Conservation (phyloP, 2,329 filamentous ascomycete genomes). For the Pseudopithomyces chartarum region DNA sequence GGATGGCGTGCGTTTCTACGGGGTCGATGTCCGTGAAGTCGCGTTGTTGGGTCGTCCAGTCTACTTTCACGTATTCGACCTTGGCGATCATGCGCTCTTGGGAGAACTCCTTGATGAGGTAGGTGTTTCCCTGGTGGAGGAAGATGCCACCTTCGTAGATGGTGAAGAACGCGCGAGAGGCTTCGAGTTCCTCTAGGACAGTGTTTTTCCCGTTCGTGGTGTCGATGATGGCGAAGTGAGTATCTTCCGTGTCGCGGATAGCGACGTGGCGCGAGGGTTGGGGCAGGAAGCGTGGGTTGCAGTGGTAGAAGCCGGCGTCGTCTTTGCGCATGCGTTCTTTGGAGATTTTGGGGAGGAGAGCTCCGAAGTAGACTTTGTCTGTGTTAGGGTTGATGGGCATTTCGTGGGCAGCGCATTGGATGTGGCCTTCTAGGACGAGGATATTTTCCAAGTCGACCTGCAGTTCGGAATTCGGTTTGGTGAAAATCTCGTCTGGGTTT, state of each 20-base stretch:
- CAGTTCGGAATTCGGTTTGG: slow-evolving; percentile 83
- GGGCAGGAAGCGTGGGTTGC: slow-evolving; percentile 85
- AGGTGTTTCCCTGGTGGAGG: slow-evolving; percentile 92
- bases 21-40: slow-evolving; percentile 96
- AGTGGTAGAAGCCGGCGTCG: slow-evolving; percentile 83
- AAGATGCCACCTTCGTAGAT: slow-evolving; percentile 98
- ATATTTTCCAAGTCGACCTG: slow-evolving; percentile 93
- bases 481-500: slow-evolving; percentile 92
- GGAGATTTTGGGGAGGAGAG: slow-evolving; percentile 72
- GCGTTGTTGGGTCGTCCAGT: slow-evolving; percentile 92
- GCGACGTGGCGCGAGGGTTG: slow-evolving; percentile 81
- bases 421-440: slow-evolving; percentile 87
- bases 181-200: slow-evolving; percentile 94
- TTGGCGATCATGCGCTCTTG: slow-evolving; percentile 81
- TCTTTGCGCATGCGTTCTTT: slow-evolving; percentile 75
- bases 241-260: slow-evolving; percentile 87
- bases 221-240: slow-evolving; percentile 94
- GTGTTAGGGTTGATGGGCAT: slow-evolving; percentile 84
- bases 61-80: slow-evolving; percentile 86
- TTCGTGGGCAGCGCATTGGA: slow-evolving; percentile 94
- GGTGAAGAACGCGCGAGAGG: slow-evolving; percentile 91
- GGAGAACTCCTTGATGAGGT: slow-evolving; percentile 86
- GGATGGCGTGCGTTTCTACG: slow-evolving; percentile 86
- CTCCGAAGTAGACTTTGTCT: slow-evolving; percentile 80
- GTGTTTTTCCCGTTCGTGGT: slow-evolving; percentile 80